phyloP scores from a whole-genome alignment of 495 filamentous ascomycete species.

The Hypoxylon subgilvum region DNA sequence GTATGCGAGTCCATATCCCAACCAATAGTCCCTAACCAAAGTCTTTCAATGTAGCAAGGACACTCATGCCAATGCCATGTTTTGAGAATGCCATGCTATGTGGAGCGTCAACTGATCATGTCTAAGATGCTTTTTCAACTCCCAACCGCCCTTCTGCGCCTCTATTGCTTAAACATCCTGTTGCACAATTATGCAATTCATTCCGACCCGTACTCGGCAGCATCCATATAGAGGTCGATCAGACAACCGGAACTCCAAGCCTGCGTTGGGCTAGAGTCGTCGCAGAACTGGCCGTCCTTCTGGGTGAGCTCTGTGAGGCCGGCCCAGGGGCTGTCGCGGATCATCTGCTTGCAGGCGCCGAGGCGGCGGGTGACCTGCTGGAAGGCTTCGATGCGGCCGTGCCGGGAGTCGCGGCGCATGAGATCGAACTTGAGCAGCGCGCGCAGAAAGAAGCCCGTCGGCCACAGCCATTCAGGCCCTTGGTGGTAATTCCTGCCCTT shows the following conservation, averaged over 20 bases:
- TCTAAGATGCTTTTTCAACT: not conserved
- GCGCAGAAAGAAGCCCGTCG: constrained; percentile 89
- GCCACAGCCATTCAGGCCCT: constrained; percentile 99
- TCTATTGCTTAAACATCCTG: not conserved
- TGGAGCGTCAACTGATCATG: no score
- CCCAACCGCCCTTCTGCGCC: not conserved
- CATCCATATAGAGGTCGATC: constrained; percentile 94
- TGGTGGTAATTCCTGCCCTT: constrained; percentile 98
- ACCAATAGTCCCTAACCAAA: not conserved
- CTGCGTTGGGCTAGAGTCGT: constrained; percentile 91
- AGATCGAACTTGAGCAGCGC: constrained; percentile 91
- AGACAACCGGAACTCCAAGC: constrained; percentile 94
- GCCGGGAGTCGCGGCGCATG: constrained; percentile 64
- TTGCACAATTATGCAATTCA: constrained; percentile 1
- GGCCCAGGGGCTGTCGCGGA: constrained; percentile 80
- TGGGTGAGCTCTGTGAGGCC: constrained; percentile 94
- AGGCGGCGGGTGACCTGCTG: constrained; percentile 90
- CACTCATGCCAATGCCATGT: not conserved
- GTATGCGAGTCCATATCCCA: not conserved
- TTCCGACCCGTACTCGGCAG: constrained; percentile 57
- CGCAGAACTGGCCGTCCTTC: constrained; percentile 79
- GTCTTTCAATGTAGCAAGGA: no score
- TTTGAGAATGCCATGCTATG: no score
- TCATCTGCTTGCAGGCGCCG: constrained; percentile 78
- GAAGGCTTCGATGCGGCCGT: constrained; percentile 78